These are phyloP conservation scores for Coniochaeta prunicola DNA, from an alignment of 2,329 filamentous ascomycete species.

Conservation along the genomic window DNA sequence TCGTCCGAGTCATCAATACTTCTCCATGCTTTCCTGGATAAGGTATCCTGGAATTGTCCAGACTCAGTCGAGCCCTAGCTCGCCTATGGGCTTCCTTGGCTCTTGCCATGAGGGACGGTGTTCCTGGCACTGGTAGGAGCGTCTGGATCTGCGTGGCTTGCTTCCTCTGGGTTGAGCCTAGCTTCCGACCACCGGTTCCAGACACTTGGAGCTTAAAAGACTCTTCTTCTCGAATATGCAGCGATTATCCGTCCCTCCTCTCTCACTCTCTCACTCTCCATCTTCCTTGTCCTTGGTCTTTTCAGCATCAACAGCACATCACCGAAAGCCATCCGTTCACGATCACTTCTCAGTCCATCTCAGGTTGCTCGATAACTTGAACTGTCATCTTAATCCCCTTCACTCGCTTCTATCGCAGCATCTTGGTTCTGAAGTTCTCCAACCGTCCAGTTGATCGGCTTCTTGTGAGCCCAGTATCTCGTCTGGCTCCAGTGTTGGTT, in stretches of 20 bases:
- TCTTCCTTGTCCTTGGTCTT: constrained; percentile 20
- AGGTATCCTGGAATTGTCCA: too few relatives aligned
- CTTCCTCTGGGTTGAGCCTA: neutral
- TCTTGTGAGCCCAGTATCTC: constrained; percentile 13
- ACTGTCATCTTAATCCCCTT: constrained; percentile 45
- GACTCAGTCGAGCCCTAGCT: too few relatives aligned
- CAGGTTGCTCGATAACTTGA: constrained; percentile 54
- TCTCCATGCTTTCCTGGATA: neutral
- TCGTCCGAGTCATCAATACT: neutral
- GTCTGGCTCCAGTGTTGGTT: neutral
- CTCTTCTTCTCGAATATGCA: constrained; percentile 5
- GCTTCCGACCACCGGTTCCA: neutral
- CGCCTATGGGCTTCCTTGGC: neutral
- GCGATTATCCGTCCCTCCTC: constrained; percentile 15
- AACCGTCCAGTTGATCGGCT: constrained; percentile 21
- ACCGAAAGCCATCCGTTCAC: constrained; percentile 26
- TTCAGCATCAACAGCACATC: constrained; percentile 37
- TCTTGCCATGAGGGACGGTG: neutral
- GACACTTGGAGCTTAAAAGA: neutral
- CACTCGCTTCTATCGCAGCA: constrained; percentile 49
- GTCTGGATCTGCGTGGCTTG: neutral
- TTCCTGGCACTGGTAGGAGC: neutral
- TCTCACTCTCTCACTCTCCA: constrained; percentile 16
- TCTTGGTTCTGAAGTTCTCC: constrained; percentile 43
- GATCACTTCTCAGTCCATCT: constrained; percentile 42